Conservation (phyloP, 176 grass and related monocot genomes). For the bread wheat (Triticum aestivum) region IWGSC_CS_RefSeq_v2.1 NC_057806.1:708271473-708271972, state of each 20-base stretch:
- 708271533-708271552: slow-evolving; percentile 84
- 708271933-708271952: slow-evolving; percentile 28
- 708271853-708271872: not conserved
- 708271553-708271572: slow-evolving; percentile 40
- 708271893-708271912: not conserved
- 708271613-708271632: slow-evolving; percentile 12
- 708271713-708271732: slow-evolving; percentile 47
- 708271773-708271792: too few species aligned
- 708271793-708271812: not conserved
- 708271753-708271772: too few species aligned
- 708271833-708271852: slow-evolving; percentile 27
- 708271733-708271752: not conserved
- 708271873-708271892: not conserved
- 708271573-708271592: not conserved
- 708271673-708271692: slow-evolving; percentile 46
- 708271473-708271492: too few species aligned
- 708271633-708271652: slow-evolving; percentile 57
- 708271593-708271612: not conserved
- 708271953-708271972: not conserved
- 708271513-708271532: slow-evolving; percentile 87
- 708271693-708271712: slow-evolving; percentile 61
- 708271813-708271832: not conserved
- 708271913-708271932: slow-evolving; percentile 24
- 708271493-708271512: slow-evolving; percentile 65
- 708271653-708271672: slow-evolving; percentile 64